Evolutionary conservation across 1,284 basidiomycete species (phyloP).

Genomic region (Cutaneotrichosporon dermatis): DNA sequence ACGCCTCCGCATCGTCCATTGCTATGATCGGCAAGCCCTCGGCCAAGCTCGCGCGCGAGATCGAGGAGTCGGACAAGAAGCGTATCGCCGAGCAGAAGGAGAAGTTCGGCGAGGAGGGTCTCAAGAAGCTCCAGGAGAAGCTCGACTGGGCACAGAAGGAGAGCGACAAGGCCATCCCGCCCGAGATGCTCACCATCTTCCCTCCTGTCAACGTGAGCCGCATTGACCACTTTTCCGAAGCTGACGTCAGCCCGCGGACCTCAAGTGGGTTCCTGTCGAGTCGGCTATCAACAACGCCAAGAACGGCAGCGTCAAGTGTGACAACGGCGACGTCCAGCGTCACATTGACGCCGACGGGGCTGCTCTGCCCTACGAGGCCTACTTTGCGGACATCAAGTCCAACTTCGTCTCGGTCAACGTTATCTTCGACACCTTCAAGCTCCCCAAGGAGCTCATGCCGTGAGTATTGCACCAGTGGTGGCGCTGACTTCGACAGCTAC

Average conservation of each 20-base stretch:
- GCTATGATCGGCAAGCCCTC: conserved; percentile 85
- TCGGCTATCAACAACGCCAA: conserved; percentile 51
- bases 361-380: conserved; percentile 77
- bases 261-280: conserved; percentile 92
- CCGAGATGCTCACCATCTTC: conserved; percentile 74
- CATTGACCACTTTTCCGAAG: not conserved
- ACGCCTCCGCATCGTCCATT: conserved; percentile 64
- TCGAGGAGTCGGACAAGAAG: conserved; percentile 76
- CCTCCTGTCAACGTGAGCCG: conserved; percentile 66
- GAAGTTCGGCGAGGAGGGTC: conserved; percentile 71
- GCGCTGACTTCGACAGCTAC: conserved; percentile 49
- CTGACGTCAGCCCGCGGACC: conserved; percentile 59
- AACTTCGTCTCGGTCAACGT: conserved; percentile 84
- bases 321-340: conserved; percentile 53
- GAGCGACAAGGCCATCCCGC: conserved; percentile 78
- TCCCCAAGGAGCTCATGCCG: conserved; percentile 69
- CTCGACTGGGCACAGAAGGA: conserved; percentile 80
- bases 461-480: too few relatives aligned
- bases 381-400: conserved; percentile 88
- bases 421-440: conserved; percentile 66
- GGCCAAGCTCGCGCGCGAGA: conserved; percentile 69
- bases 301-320: conserved; percentile 22
- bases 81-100: conserved; percentile 68
- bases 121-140: conserved; percentile 64
- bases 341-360: conserved; percentile 69